Base-by-base conservation (phyloP, 2,329 filamentous ascomycete genomes). In the Hymenoscyphus repandus region DNA sequence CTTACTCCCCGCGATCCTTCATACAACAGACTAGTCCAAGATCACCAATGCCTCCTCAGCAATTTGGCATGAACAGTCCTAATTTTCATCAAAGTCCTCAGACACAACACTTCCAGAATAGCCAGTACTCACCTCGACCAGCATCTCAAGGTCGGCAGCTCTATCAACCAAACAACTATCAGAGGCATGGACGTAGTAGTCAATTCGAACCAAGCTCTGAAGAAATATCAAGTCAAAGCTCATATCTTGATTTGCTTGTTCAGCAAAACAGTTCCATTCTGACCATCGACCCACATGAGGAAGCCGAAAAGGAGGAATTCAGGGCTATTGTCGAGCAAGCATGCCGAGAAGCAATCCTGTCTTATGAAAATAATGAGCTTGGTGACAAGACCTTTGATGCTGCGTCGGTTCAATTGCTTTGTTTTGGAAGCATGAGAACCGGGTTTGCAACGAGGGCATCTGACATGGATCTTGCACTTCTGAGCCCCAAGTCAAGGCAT, bases 391-490 rank as follows among this genome's bases (percentile, higher is more conserved):
- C 66, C 5, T 82, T 86, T 50, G 70, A 75, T 13, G 63, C 75
- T 20, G 64, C 71, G 9, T 78, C 78, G 46, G 77, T 92, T n/a
- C 74, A 82, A 47, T 73, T 95, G 12, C 82, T 82, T 59, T 89
- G 85, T 62, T 95, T 93, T 64, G 90, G 90, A 5, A 95, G 90
- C 65, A 74, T 95, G 42, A 80, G 81, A 17, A 91, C 90, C 11
- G 90, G 90, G 0, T 95, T 95, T 69, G 91, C 88, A 3, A 90
- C 88, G 10, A 87, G 87, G 61, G 82, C 83, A n/a, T 92, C 90
- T 1, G 90, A 96, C 62, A 90, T 96, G 85, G 91, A 96, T 67
- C 78, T 96, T 30, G 87, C 85, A 7, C 77, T 95, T 32, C 72
- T 93, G 5, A 85, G 87, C 1, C 80, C 79, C 3, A 69, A 76